These are phyloP conservation scores for Talaromyces sp. DNA, from an alignment of 2,329 filamentous ascomycete genomes.

Conservation along the genomic window DNA sequence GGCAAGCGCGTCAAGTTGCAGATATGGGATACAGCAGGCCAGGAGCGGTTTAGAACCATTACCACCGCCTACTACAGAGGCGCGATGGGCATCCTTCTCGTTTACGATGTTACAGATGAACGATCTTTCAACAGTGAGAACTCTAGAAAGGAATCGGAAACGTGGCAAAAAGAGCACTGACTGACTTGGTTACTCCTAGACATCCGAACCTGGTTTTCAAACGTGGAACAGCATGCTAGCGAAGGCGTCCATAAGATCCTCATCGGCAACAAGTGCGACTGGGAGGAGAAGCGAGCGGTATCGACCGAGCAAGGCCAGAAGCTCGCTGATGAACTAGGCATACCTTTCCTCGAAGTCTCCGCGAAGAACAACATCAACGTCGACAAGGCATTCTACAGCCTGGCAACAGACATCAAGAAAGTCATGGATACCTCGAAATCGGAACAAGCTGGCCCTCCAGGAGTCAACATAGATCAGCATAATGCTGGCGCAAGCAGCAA, in stretches of 20 bases:
- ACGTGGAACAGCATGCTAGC: slow-evolving; percentile 95
- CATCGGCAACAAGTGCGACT: slow-evolving; percentile 99
- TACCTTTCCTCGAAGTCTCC: slow-evolving; percentile 96
- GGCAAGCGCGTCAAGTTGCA: slow-evolving; percentile 98
- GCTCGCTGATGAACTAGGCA: slow-evolving; percentile 89
- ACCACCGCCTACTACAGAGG: slow-evolving; percentile 98
- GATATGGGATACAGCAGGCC: slow-evolving; percentile 98
- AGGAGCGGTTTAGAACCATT: slow-evolving; percentile 97
- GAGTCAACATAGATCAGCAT: slow-evolving; percentile 64
- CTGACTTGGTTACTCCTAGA: slow-evolving; percentile 49
- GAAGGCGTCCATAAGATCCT: slow-evolving; percentile 99
- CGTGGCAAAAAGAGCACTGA: neutral
- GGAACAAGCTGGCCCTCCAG: slow-evolving; percentile 54
- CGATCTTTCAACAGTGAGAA: slow-evolving; percentile 85
- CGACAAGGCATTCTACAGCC: slow-evolving; percentile 94
- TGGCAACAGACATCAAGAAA: slow-evolving; percentile 97
- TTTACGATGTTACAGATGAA: slow-evolving; percentile 98
- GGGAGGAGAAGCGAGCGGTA: slow-evolving; percentile 97
- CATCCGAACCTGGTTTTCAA: slow-evolving; percentile 98
- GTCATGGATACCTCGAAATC: slow-evolving; percentile 86
- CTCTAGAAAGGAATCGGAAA: neutral
- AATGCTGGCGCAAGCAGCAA: slow-evolving; percentile 47
- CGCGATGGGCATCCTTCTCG: slow-evolving; percentile 94
- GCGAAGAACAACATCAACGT: slow-evolving; percentile 99
- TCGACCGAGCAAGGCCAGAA: slow-evolving; percentile 89